These are phyloP conservation scores for Urtica urens DNA, from an alignment of 306 rosid genomes.

Conservation along the genomic window DNA sequence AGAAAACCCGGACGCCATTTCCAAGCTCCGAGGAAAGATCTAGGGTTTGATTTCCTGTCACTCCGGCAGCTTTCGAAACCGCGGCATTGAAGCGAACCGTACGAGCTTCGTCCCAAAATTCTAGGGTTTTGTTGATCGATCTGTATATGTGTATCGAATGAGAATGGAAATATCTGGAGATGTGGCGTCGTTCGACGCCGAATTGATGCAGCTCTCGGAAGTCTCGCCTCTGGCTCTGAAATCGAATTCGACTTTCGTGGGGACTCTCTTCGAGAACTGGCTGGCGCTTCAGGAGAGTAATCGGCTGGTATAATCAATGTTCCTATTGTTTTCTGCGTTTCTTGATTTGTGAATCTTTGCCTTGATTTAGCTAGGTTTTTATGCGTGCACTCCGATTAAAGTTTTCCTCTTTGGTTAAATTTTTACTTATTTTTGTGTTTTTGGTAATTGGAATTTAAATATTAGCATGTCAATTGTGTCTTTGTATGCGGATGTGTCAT, in stretches of 20 bases:
- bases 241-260: conserved; percentile 54
- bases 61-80: conserved; percentile 3
- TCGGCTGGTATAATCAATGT: conserved; percentile 52
- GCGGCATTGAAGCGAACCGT: conserved; percentile 8
- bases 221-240: conserved; percentile 70
- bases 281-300: conserved; percentile 76
- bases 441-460: no score
- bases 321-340: neutral
- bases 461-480: no score
- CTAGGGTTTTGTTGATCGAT: conserved; percentile 31
- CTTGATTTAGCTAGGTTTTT: neutral
- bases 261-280: conserved; percentile 88
- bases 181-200: conserved; percentile 77
- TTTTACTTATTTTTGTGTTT: no score
- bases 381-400: conserved; percentile 5
- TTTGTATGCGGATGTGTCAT: no score
- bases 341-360: neutral
- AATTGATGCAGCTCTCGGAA: conserved; percentile 78
- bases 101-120: conserved; percentile 17
- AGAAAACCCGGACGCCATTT: neutral
- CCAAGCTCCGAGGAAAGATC: conserved; percentile 14
- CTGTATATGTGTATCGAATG: conserved; percentile 32
- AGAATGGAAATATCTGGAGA: conserved; percentile 72
- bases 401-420: no score
- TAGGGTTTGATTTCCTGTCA: conserved; percentile 9